These are phyloP conservation scores for Malus domestica DNA, from an alignment of 306 rosid genomes.

Conservation along the genomic window DNA sequence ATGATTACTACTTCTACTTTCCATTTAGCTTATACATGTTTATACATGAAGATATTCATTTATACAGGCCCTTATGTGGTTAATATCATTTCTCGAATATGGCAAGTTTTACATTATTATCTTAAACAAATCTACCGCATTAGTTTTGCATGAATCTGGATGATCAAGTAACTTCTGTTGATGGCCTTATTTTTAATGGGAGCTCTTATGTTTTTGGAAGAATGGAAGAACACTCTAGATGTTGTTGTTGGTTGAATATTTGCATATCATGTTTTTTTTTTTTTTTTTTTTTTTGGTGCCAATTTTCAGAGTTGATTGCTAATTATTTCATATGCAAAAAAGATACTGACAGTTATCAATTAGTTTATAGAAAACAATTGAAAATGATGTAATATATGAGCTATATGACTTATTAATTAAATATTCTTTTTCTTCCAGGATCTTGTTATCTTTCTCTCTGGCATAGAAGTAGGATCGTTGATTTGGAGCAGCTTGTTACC, in stretches of 20 bases:
- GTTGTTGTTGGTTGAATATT: not conserved
- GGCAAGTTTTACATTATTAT: not conserved
- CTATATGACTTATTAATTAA: conserved; percentile 3
- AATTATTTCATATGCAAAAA: not conserved
- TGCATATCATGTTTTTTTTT: not conserved
- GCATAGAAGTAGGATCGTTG: conserved; percentile 43
- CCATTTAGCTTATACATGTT: conserved; percentile 4
- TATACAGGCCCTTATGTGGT: conserved; percentile 1
- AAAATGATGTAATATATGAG: not conserved
- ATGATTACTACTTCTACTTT: conserved; percentile 16
- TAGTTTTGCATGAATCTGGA: not conserved
- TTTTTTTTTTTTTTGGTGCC: not conserved
- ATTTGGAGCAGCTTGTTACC: conserved; percentile 56
- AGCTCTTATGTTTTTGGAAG: not conserved
- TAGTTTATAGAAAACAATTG: not conserved
- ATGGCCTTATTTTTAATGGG: not conserved
- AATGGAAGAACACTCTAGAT: not conserved
- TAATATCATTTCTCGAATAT: conserved; percentile 5
- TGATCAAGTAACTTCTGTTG: conserved; percentile 11
- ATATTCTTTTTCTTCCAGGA: conserved; percentile 33
- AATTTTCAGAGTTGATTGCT: not conserved
- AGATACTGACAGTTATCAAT: not conserved
- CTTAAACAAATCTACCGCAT: not conserved
- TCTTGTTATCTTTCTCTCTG: conserved; percentile 70
- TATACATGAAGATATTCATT: conserved; percentile 4